phyloP scores from a whole-genome alignment of 1,139 yeast genomes.

The Saccharomycopsis hybrid region DNA sequence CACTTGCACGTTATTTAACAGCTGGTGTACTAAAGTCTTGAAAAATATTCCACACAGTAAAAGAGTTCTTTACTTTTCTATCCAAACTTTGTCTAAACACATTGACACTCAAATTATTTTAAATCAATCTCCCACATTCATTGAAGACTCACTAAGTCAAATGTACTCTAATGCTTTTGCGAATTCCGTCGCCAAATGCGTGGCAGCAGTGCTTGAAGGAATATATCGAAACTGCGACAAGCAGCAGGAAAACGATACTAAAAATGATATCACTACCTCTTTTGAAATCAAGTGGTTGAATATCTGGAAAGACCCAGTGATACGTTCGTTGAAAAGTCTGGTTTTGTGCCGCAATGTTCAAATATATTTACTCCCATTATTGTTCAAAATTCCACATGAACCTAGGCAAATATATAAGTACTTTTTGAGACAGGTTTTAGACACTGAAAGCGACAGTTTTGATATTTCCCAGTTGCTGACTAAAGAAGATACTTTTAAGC shows the following conservation, averaged over 20 bases:
- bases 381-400: constrained; percentile 43
- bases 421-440: constrained; percentile 29
- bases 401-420: constrained; percentile 33
- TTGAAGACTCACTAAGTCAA: constrained; percentile 38
- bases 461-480: neutral
- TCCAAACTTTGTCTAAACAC: constrained; percentile 49
- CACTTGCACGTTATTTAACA: constrained; percentile 27
- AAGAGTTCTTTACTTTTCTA: constrained; percentile 52
- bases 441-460: neutral
- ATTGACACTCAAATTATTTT: constrained; percentile 39
- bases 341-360: constrained; percentile 44
- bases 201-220: constrained; percentile 41
- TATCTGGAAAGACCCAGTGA: constrained; percentile 44
- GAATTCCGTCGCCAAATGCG: constrained; percentile 58
- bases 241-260: too few relatives aligned
- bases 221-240: too few relatives aligned
- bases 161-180: constrained; percentile 59
- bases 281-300: constrained; percentile 41
- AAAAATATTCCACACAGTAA: constrained; percentile 38
- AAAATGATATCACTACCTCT: constrained; percentile 20
- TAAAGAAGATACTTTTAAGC: constrained; percentile 1
- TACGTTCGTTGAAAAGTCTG: constrained; percentile 29
- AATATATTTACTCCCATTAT: constrained; percentile 53
- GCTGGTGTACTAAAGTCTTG: constrained; percentile 43
- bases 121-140: constrained; percentile 37